Percentiles rank a stretch among this genome's conserved stretches.
These are phyloP conservation scores for Chalciporus chontae DNA, from an alignment of 768 basidiomycete species.

Conservation along the genomic window DNA sequence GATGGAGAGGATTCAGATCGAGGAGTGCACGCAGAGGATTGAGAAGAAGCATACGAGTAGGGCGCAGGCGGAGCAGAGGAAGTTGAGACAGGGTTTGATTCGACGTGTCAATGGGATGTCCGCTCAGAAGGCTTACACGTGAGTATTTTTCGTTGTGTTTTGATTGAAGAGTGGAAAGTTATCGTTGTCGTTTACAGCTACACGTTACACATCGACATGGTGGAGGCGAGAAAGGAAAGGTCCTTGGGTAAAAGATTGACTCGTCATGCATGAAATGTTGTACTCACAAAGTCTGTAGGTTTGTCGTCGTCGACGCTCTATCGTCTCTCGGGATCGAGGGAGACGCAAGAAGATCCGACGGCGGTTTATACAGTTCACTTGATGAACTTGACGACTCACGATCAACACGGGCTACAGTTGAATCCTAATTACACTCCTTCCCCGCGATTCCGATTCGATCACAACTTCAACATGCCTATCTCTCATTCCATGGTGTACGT, in stretches of 20 bases:
- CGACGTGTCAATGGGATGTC: constrained; percentile 16
- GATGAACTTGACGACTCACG: constrained; percentile 28
- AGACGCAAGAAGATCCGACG: constrained; percentile 13
- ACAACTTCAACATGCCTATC: constrained; percentile 18
- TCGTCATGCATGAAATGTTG: neutral
- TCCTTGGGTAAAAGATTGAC: neutral
- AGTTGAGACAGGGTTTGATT: constrained; percentile 18
- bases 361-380: constrained; percentile 20
- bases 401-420: constrained; percentile 26
- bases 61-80: neutral
- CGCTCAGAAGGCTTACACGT: constrained; percentile 1
- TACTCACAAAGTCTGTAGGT: neutral
- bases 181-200: constrained; percentile 2
- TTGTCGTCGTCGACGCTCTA: neutral
- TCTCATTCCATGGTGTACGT: constrained; percentile 21
- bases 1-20: constrained; percentile 10
- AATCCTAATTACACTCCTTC: constrained; percentile 21
- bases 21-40: neutral
- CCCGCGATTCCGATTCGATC: constrained; percentile 14
- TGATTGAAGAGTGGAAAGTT: neutral
- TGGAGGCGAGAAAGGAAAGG: neutral
- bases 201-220: neutral
- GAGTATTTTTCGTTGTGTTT: neutral
- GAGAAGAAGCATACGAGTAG: neutral
- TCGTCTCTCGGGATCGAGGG: neutral